Evolutionary conservation across 2,329 filamentous ascomycete species (phyloP).

Genomic region (Aspergillus luchuensis): DNA sequence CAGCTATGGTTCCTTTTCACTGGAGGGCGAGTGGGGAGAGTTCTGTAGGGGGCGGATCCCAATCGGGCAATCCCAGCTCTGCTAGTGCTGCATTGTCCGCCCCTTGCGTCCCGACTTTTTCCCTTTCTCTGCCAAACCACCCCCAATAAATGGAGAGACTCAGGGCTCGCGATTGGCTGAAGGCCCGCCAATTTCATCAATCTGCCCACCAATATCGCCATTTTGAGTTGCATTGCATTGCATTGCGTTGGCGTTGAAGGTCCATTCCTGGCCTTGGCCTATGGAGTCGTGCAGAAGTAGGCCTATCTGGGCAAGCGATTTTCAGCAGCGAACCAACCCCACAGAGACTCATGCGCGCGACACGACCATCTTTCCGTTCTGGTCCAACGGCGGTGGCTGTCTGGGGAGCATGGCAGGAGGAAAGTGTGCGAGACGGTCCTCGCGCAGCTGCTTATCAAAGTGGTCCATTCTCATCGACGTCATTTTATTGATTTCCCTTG

Average conservation of each 20-base stretch:
- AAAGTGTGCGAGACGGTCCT: conserved; percentile 6
- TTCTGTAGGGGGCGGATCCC: conserved; percentile 12
- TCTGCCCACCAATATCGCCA: conserved; percentile 17
- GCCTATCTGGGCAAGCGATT: conserved; percentile 10
- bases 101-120: conserved; percentile 24
- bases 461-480: conserved; percentile 20
- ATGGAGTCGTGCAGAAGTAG: conserved; percentile 8
- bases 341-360: conserved; percentile 19
- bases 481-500: conserved; percentile 22
- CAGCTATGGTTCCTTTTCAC: conserved; percentile 7
- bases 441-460: conserved; percentile 12
- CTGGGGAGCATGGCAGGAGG: conserved; percentile 10
- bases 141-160: conserved; percentile 16
- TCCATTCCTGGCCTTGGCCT: conserved; percentile 14
- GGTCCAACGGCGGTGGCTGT: conserved; percentile 9
- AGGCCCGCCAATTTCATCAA: conserved; percentile 18
- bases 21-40: conserved; percentile 8
- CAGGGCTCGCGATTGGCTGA: background rate
- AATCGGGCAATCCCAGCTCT: conserved; percentile 12
- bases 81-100: conserved; percentile 7
- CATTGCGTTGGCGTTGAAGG: conserved; percentile 22
- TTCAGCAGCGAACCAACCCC: conserved; percentile 11
- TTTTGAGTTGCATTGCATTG: conserved; percentile 30
- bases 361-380: conserved; percentile 12
- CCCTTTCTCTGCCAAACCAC: conserved; percentile 3